Evolutionary conservation across 768 basidiomycete species (phyloP), one percentile per base, ranked within the genome.

Genomic region (Phlebiopsis gigantea): DNA sequence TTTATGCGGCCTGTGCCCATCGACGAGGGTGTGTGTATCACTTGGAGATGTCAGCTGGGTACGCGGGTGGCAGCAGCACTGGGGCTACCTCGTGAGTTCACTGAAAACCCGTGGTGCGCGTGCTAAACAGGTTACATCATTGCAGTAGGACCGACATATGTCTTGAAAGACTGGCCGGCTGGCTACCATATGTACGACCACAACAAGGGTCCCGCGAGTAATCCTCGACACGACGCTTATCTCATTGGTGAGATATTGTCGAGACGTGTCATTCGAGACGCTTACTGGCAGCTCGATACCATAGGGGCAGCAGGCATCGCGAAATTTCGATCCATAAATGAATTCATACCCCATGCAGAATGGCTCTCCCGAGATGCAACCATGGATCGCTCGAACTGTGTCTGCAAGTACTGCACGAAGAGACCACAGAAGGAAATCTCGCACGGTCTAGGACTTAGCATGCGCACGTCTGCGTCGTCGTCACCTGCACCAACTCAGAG

Each of bases 271-370:
- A n/a, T n/a, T n/a, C n/a, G n/a, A n/a, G n/a, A n/a, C 4, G 4
- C 31, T 14, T 14, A 34, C 31, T 34, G 31, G 14, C 31, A 34
- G 7, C 31, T 34, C 7, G n/a, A 28, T 4, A 30, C 47, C 31
- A 39, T 9, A 51, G 49, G 49, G 6, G 28, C 49, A 5, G 17
- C 14, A 19, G 29, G 17, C 24, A 29, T 51, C n/a, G 72, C 71
- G 28, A 79, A 73, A 54, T 93, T 92, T 69, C 87, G 92, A 43
- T 92, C 90, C 12, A 74, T 84, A n/a, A 86, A 87, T 47, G 92
- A 94, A 66, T 91, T 93, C 67, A 79, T 87, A 46, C 90, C 90
- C 4, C 92, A 94, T 63, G 88, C 88, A 2, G 74, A 84, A 57
- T 93, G 90, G 90, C 79, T 93, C 9, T 75, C 85, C 68, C 73